Evolutionary conservation across 2,329 filamentous ascomycete genomes (phyloP).

Genomic region (Phialocephala sp.): DNA sequence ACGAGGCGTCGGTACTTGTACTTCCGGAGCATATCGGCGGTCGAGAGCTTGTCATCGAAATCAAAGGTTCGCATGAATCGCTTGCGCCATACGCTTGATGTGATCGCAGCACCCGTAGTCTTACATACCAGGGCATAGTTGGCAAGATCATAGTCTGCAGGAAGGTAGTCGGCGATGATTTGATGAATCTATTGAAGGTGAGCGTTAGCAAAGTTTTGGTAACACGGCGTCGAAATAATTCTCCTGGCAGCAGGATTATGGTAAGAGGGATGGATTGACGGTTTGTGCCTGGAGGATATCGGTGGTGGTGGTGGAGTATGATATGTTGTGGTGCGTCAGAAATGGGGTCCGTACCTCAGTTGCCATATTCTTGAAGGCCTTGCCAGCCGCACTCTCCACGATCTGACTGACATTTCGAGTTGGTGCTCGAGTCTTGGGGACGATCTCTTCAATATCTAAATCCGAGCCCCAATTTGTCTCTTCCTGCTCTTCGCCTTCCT

Average conservation of each 20-base stretch:
- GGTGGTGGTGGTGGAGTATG: no score
- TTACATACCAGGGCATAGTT: constrained; percentile 49
- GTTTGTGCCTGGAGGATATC: no score
- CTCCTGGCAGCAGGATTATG: background rate
- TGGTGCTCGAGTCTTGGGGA: background rate
- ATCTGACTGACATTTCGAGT: background rate
- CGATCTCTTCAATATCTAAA: background rate
- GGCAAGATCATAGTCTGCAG: constrained; percentile 49
- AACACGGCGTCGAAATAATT: background rate
- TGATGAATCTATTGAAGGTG: constrained; percentile 39
- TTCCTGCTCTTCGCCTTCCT: background rate
- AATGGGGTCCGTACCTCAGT: constrained; percentile 23
- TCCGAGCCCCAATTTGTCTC: background rate
- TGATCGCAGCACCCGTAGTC: constrained; percentile 46
- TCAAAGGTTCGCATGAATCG: constrained; percentile 52
- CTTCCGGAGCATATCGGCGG: constrained; percentile 36
- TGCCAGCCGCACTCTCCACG: constrained; percentile 5
- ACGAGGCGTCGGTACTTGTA: constrained; percentile 46
- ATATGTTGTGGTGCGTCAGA: background rate
- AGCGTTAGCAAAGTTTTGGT: constrained; percentile 8
- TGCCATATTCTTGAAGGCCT: constrained; percentile 25
- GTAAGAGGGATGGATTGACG: no score
- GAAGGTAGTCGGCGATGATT: constrained; percentile 36
- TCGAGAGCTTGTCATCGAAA: constrained; percentile 37
- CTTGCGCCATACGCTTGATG: constrained; percentile 52